A percentile compares a stretch with the other conserved stretches of the same genome.
Evolutionary conservation across 352 stramenopile species (phyloP).

Genomic region (Globisporangium echinulatum): DNA sequence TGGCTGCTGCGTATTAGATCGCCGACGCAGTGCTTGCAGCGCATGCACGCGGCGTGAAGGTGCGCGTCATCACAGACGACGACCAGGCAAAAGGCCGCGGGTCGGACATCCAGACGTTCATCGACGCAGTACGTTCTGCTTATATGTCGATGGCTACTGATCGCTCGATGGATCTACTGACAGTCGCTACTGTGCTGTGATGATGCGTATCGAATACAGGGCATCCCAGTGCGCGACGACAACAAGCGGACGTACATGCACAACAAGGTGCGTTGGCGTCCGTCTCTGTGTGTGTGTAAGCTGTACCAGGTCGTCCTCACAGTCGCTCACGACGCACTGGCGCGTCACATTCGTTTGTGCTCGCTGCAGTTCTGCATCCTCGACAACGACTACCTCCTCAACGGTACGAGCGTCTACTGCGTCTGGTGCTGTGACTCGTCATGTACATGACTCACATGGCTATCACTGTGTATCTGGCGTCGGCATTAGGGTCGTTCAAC

Average conservation of each 20-base stretch:
- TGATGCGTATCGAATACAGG: slow-evolving; percentile 19
- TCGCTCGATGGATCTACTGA: no score
- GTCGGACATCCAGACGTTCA: slow-evolving; percentile 72
- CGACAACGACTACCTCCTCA: slow-evolving; percentile 49
- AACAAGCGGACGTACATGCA: slow-evolving; percentile 60
- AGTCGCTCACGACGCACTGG: neutral
- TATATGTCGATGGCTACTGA: neutral
- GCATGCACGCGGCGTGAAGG: slow-evolving; percentile 36
- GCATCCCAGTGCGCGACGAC: slow-evolving; percentile 56
- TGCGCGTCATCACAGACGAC: slow-evolving; percentile 68
- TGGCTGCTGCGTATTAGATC: slow-evolving; percentile 25
- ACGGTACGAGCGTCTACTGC: slow-evolving; percentile 22
- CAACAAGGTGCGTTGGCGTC: slow-evolving; percentile 38
- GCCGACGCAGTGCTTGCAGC: slow-evolving; percentile 48
- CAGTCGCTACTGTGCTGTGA: neutral
- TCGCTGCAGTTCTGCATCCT: slow-evolving; percentile 55
- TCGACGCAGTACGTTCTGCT: slow-evolving; percentile 38
- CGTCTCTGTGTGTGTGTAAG: neutral
- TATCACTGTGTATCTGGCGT: neutral
- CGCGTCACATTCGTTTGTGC: neutral
- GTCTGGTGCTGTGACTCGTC: no score
- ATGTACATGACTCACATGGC: neutral
- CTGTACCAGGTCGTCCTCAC: neutral
- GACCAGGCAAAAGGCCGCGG: slow-evolving; percentile 45
- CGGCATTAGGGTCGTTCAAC: slow-evolving; percentile 51